Base-by-base conservation (phyloP, 2,329 filamentous ascomycete genomes). In the Graphilbum sp. region DNA sequence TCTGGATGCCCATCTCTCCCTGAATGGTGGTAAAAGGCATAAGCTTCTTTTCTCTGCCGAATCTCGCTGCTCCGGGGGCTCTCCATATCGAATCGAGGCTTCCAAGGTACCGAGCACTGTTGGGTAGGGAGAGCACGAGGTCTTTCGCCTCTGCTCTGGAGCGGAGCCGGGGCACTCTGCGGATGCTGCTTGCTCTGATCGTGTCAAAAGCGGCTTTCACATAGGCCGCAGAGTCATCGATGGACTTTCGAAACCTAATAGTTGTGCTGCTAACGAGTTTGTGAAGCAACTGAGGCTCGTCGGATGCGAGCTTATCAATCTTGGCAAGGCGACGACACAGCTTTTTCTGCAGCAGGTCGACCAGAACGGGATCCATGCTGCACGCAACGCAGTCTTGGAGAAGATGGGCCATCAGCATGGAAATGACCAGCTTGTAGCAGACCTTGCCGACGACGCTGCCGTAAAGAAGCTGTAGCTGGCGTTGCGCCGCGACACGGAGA, bases 401-500 rank as follows among this genome's bases (percentile, higher is more conserved):
- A 2, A 78, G 52, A 0, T 57, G 44, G 0, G 63, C 51, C 2
- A 77, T 45, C 0, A 73, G 34, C 3, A 58, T 38, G 34, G 59
- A 64, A n/a, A 77, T 60, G 9, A 78, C 44, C 13, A 67, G 58
- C 44, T 80, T 80, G 58, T 75, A 79, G 24, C 61, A 56, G 0
- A 63, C 43, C 2, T 59, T 56, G 2, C 70, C 70, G 0, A 49
- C 20, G 1, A 63, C 52, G 1, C 49, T 44, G 1, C 63, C 63
- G 2, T 66, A 45, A 0, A 48, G 18, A 1, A 57, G 43, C 20
- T 54, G 60, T 0, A 80, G 56, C 8, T 66, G 58, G 0, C 74
- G 62, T 35, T 74, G 64, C 2, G 71, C 46, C 0, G 63, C 59
- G 2, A 82, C 72, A 0, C 75, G 67, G 5, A 81, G 51, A 0